Conservation (phyloP, 352 stramenopile species). For the Globisporangium takayamanum region DNA sequence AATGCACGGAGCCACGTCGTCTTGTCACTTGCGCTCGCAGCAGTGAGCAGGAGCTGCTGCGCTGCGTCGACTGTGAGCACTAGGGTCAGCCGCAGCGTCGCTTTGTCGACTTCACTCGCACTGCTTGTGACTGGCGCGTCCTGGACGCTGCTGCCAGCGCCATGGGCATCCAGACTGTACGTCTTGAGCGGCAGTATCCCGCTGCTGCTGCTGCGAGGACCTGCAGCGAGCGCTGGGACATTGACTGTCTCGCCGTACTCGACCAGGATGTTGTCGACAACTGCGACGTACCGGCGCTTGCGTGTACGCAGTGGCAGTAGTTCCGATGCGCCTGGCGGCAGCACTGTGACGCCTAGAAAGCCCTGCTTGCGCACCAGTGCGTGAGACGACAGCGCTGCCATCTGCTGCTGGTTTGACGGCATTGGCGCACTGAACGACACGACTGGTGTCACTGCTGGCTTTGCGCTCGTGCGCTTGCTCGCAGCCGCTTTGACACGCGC, state of each 20-base stretch:
- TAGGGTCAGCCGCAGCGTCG: slow-evolving; percentile 32
- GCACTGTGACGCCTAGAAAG: slow-evolving; percentile 19
- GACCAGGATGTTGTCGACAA: slow-evolving; percentile 26
- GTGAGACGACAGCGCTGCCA: background rate
- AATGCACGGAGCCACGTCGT: slow-evolving; percentile 43
- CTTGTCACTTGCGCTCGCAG: slow-evolving; percentile 35
- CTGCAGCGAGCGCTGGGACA: slow-evolving; percentile 11
- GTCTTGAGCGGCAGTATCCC: background rate
- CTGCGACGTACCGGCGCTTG: slow-evolving; percentile 24
- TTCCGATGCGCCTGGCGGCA: background rate
- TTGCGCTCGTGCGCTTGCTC: no score
- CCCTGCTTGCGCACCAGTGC: slow-evolving; percentile 30
- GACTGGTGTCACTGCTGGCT: background rate
- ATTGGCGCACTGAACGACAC: background rate
- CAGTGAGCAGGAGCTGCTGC: slow-evolving; percentile 28
- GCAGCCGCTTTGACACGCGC: no score
- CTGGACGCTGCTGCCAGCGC: slow-evolving; percentile 2
- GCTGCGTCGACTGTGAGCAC: slow-evolving; percentile 17
- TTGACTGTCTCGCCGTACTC: slow-evolving; percentile 30
- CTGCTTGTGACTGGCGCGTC: slow-evolving; percentile 16
- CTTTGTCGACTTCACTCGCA: slow-evolving; percentile 5
- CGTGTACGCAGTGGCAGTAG: slow-evolving; percentile 19
- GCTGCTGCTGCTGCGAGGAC: background rate
- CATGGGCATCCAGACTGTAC: slow-evolving; percentile 18
- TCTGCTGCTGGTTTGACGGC: background rate